A percentile compares a stretch with the other conserved stretches of the same genome.
Evolutionary conservation across 2,329 filamentous ascomycete species (phyloP).

Genomic region (Sarocladiaceae sp.): DNA sequence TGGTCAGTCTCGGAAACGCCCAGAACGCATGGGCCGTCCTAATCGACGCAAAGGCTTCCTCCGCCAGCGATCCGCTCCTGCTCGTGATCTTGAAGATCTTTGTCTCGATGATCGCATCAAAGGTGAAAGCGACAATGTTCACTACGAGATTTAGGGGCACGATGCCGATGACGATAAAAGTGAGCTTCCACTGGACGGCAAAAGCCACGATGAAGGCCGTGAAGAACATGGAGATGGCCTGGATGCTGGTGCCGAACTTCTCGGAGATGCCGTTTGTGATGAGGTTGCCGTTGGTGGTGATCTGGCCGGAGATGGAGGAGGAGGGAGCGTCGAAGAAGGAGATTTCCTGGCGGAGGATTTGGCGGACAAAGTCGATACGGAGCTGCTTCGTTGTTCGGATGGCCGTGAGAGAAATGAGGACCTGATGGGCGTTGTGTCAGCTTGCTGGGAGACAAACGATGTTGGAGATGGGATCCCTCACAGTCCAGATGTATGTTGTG

Average conservation of each 20-base stretch:
- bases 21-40: slow-evolving; percentile 45
- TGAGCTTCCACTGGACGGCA: slow-evolving; percentile 34
- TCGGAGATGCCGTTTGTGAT: slow-evolving; percentile 39
- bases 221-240: slow-evolving; percentile 32
- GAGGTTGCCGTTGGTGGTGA: slow-evolving; percentile 41
- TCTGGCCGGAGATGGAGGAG: slow-evolving; percentile 37
- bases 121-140: slow-evolving; percentile 18
- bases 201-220: slow-evolving; percentile 35
- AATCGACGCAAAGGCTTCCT: slow-evolving; percentile 43
- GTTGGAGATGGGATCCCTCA: slow-evolving; percentile 21
- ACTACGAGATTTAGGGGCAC: slow-evolving; percentile 37
- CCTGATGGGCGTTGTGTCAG: slow-evolving; percentile 14
- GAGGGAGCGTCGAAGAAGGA: slow-evolving; percentile 43
- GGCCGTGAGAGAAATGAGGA: slow-evolving; percentile 30
- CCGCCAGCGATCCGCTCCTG: slow-evolving; percentile 36
- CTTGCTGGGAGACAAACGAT: slow-evolving; percentile 3
- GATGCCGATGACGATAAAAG: slow-evolving; percentile 37
- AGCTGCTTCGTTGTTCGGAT: slow-evolving; percentile 30
- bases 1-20: slow-evolving; percentile 35
- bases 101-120: slow-evolving; percentile 36
- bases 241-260: slow-evolving; percentile 35
- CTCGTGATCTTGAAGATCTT: slow-evolving; percentile 37
- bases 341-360: slow-evolving; percentile 44
- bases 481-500: slow-evolving; percentile 49
- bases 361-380: slow-evolving; percentile 31